Evolutionary conservation across 2,329 filamentous ascomycete genomes (phyloP).

Genomic region (Neonectria ditissima): DNA sequence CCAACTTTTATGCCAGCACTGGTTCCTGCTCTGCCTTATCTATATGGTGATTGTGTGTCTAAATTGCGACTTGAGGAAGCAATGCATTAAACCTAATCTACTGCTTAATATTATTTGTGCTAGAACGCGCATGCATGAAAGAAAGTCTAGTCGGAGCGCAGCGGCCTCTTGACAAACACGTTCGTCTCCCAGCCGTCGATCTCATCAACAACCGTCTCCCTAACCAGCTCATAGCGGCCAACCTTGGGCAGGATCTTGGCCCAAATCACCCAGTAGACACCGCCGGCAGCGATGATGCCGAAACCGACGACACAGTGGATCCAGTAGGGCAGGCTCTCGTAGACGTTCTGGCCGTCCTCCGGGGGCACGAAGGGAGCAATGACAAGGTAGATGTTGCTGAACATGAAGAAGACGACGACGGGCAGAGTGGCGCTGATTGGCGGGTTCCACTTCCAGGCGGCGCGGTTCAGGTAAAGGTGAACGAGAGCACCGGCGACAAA

Average conservation of each 20-base stretch:
- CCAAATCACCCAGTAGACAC: conserved; percentile 69
- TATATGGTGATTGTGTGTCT: not conserved
- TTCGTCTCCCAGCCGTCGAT: conserved; percentile 73
- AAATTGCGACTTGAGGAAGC: not conserved
- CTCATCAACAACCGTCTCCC: conserved; percentile 64
- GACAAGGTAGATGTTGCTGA: conserved; percentile 71
- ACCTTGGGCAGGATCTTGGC: conserved; percentile 63
- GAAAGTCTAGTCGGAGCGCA: not conserved
- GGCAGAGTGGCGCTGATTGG: conserved; percentile 67
- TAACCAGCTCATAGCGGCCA: conserved; percentile 66
- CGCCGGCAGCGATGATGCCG: conserved; percentile 64
- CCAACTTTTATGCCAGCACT: not conserved
- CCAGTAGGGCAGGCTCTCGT: conserved; percentile 66
- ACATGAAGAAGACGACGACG: conserved; percentile 68
- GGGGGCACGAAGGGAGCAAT: conserved; percentile 70
- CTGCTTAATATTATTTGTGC: not conserved
- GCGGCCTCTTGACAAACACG: conserved; percentile 61
- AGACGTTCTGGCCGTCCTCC: conserved; percentile 62
- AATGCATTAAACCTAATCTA: not conserved
- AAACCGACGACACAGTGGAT: conserved; percentile 69
- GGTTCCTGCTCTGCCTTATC: not conserved
- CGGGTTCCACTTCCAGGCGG: conserved; percentile 63
- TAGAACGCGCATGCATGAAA: not conserved
- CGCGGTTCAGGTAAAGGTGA: conserved; percentile 64
- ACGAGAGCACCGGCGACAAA: conserved; percentile 66